Evolutionary conservation across 441 rosid genomes (phyloP), one percentile per base, ranked within the genome.

Genomic region (Gossypium davidsonii): DNA sequence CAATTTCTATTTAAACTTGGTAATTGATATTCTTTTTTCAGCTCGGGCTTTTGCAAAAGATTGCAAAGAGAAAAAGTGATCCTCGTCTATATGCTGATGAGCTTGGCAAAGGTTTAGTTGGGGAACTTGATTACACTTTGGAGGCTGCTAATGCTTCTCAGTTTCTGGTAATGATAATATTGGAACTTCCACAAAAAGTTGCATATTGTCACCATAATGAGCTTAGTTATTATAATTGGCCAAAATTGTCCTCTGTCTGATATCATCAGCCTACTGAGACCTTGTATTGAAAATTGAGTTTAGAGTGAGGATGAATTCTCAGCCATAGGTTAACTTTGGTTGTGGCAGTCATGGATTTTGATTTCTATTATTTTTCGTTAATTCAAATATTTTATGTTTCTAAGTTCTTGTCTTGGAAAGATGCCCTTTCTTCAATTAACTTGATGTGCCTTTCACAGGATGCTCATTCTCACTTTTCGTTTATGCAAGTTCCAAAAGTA

Each of bases 21-120:
- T 72, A 79, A 73, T 75, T 10, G 39, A 34, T 44, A 20, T 51
- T 56, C 76, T 17, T 49, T 56, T 81, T 85, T 78, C 86, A 92
- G 99, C 81, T 94, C 71, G 99, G 97, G 20, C 72, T 94, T 73
- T 58, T 94, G 83, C 93, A 92, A 88, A 94, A 90, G 85, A 82
- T 94, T 77, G 93, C 94, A 18, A 94, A 91, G 82, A 85, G 97
- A 79, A 90, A 91, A 82, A 86, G 71, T 81, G 97, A 94, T 77
- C 92, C 87, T 82, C 90, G 97, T 66, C 85, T 88, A n/a, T 94
- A 94, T 77, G 98, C 97, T 73, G 98, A 94, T 84, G 98, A 94
- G 84, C 94, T 94, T 64, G 98, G 98, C 77, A 94, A 82, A 82
- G 97, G 98, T 68, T 86, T 94, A 76, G 94, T 89, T 72, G 97